Evolutionary conservation across 2,329 filamentous ascomycete species (phyloP), one percentile per base, ranked within the genome.

Genomic region (Lecanicillium sp.): DNA sequence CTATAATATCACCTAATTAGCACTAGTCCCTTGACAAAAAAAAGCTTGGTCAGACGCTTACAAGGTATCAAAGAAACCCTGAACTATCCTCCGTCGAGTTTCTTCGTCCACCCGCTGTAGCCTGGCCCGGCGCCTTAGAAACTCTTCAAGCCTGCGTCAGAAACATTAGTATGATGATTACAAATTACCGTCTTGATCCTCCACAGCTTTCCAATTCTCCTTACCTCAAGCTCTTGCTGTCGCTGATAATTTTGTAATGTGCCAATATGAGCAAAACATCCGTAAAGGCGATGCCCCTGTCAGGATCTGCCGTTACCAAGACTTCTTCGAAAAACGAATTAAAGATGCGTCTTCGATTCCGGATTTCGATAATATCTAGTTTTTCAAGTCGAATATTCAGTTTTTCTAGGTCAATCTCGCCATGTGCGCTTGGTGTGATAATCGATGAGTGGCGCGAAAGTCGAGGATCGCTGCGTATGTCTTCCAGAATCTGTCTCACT

Each of bases 301-400:
- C 86, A 1, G 83, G 84, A 58, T 98, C 89, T 4, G 89, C 87
- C 4, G 88, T 90, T 5, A 95, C 87, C 59, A 96, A 78, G 15
- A 96, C 85, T 64, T 98, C 94, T 60, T 96, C 89, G 54, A 87
- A 98, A 60, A 98, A 98, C n/a, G 83, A 74, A 51, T 95, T 95
- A 68, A 94, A 90, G 30, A 83, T 80, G 41, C 78, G 73, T 31
- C 92, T 75, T 43, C 87, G 75, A 49, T 78, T 71, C 42, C 83
- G 82, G 38, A 96, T 87, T 46, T 81, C 78, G 13, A 67, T 62
- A 1, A 89, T 68, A 25, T 95, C 88, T 30, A 98, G 81, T 39
- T 73, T 68, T 1, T 74, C 67, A 18, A 98, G 65, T 42, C 88
- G 75, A 42, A 70, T 67, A 47, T 90, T 89, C 27, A 98, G 70